Percentiles rank a stretch among this genome's conserved stretches.
Evolutionary conservation across 768 basidiomycete species (phyloP).

Genomic region (Mycena kentingensis): DNA sequence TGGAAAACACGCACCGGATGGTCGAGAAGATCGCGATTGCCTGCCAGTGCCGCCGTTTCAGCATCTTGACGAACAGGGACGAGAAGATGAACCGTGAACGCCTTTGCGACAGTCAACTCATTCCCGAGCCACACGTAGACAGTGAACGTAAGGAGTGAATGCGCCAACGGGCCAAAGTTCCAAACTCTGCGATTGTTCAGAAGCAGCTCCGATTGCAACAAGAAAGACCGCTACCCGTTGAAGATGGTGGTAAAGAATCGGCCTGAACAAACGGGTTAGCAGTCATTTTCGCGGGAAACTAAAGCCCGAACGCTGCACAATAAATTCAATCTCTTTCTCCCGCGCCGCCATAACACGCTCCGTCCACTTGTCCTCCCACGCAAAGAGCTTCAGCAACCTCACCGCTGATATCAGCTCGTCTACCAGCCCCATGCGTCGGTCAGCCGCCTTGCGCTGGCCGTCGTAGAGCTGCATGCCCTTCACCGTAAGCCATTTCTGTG

Average conservation of each 20-base stretch:
- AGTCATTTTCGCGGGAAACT: too few species aligned
- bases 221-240: background rate
- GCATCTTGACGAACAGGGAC: background rate
- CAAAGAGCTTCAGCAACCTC: slow-evolving; percentile 84
- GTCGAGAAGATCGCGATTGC: slow-evolving; percentile 82
- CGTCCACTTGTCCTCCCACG: slow-evolving; percentile 81
- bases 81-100: slow-evolving; percentile 68
- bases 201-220: slow-evolving; percentile 56
- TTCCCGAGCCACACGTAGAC: slow-evolving; percentile 73
- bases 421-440: slow-evolving; percentile 76
- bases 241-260: background rate
- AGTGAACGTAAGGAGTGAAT: slow-evolving; percentile 80
- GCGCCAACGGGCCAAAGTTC: slow-evolving; percentile 74
- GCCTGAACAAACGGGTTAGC: background rate
- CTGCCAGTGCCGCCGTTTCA: too few species aligned
- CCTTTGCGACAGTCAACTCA: slow-evolving; percentile 72
- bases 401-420: slow-evolving; percentile 78
- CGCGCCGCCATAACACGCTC: slow-evolving; percentile 63
- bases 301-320: slow-evolving; percentile 57
- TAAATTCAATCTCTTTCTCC: slow-evolving; percentile 71
- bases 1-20: slow-evolving; percentile 59
- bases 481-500: slow-evolving; percentile 9
- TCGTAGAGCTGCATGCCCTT: slow-evolving; percentile 49
- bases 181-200: slow-evolving; percentile 75
- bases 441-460: slow-evolving; percentile 59